Evolutionary conservation across 2,329 filamentous ascomycete genomes (phyloP).

Genomic region (Pseudogymnoascus sp.): DNA sequence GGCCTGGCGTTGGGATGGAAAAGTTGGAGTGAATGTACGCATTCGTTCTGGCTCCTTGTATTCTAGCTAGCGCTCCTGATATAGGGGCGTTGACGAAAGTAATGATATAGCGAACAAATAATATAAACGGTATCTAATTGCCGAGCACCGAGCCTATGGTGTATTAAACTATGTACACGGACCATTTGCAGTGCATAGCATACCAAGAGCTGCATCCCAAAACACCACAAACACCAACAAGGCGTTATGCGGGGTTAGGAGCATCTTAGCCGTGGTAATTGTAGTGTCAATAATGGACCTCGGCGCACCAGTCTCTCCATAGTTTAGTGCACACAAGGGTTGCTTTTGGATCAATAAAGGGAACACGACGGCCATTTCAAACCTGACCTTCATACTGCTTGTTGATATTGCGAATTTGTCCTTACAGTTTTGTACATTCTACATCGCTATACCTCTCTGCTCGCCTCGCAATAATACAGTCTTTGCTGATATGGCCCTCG

Average conservation of each 20-base stretch:
- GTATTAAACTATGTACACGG: not conserved
- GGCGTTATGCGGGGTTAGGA: not conserved
- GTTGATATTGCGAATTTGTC: not conserved
- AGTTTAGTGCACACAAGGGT: not conserved
- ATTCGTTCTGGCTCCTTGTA: constrained; percentile 1
- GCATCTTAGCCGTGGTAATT: not conserved
- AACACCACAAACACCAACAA: not conserved
- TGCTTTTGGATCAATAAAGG: not conserved
- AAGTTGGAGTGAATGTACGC: constrained; percentile 1
- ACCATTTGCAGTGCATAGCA: not conserved
- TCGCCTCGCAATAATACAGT: not conserved
- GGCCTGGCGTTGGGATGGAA: constrained; percentile 9
- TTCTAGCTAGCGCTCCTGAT: constrained; percentile 2
- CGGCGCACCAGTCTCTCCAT: not conserved
- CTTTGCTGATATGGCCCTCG: not conserved
- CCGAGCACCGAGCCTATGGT: not conserved
- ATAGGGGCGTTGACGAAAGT: not conserved
- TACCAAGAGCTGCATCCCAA: not conserved
- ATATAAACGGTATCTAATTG: not conserved
- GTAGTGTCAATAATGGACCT: not conserved
- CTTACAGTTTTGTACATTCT: not conserved
- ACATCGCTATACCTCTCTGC: not conserved
- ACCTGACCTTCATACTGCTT: not conserved
- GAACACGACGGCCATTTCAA: not conserved
- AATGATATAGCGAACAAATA: constrained; percentile 6